phyloP scores from a whole-genome alignment of 108 stramenopile species.

The Skeletonema tropicum region DNA sequence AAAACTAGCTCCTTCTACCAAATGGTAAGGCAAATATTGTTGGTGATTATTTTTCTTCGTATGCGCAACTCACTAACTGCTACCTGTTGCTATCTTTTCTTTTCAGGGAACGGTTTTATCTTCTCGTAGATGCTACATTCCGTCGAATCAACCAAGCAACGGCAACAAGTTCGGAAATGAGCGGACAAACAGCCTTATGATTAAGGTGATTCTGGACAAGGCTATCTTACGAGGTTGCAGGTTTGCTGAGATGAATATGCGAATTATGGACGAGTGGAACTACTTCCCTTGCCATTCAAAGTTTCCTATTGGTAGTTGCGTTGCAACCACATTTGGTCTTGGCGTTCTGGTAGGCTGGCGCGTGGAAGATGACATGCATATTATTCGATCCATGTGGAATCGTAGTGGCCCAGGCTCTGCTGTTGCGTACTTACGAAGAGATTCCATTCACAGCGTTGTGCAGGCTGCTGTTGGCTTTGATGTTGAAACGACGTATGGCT shows the following conservation, averaged over 20 bases:
- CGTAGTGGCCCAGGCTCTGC: conserved; percentile 60
- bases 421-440: conserved; percentile 57
- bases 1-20: conserved; percentile 50
- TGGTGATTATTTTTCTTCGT: not conserved
- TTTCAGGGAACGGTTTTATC: conserved; percentile 68
- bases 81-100: not conserved
- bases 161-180: conserved; percentile 13
- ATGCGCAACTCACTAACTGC: not conserved
- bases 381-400: conserved; percentile 85
- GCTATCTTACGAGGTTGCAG: conserved; percentile 75
- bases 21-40: conserved; percentile 52
- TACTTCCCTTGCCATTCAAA: conserved; percentile 85
- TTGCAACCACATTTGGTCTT: conserved; percentile 84
- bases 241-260: conserved; percentile 77
- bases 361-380: conserved; percentile 86
- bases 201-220: conserved; percentile 78
- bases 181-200: conserved; percentile 71
- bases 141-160: conserved; percentile 13
- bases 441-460: conserved; percentile 64
- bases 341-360: conserved; percentile 90
- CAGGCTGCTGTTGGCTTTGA: conserved; percentile 85
- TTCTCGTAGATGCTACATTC: conserved; percentile 61
- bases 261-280: conserved; percentile 81
- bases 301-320: conserved; percentile 82
- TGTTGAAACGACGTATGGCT: conserved; percentile 68